phyloP scores from a whole-genome alignment of 371 early-diverging fungal species.

The Funneliformis caledonium region DNA sequence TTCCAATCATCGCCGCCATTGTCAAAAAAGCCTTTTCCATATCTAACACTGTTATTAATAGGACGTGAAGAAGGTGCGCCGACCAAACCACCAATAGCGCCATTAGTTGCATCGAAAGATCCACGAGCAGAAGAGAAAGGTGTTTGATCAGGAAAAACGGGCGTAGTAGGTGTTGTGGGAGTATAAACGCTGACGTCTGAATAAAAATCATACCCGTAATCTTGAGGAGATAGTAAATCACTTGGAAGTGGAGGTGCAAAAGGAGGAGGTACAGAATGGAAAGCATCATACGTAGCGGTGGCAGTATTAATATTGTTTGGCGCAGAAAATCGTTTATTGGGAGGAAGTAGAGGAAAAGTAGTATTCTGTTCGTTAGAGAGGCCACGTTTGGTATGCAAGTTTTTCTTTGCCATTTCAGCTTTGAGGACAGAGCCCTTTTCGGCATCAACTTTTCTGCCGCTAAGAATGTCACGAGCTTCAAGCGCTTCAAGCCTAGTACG shows the following conservation, averaged over 20 bases:
- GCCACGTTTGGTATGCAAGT: slow-evolving; percentile 74
- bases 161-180: slow-evolving; percentile 38
- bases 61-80: slow-evolving; percentile 21
- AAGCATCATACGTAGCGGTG: slow-evolving; percentile 57
- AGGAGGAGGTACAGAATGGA: slow-evolving; percentile 53
- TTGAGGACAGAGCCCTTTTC: slow-evolving; percentile 85
- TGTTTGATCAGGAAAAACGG: slow-evolving; percentile 29
- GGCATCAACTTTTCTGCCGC: slow-evolving; percentile 85
- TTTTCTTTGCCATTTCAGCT: slow-evolving; percentile 97
- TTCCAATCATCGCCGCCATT: slow-evolving; percentile 30
- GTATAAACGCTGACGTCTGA: slow-evolving; percentile 54
- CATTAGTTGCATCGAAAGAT: slow-evolving; percentile 39
- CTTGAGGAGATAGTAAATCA: slow-evolving; percentile 60
- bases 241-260: slow-evolving; percentile 58
- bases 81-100: slow-evolving; percentile 36
- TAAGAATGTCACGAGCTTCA: slow-evolving; percentile 85
- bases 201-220: slow-evolving; percentile 62
- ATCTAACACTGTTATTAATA: slow-evolving; percentile 15
- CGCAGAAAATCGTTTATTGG: slow-evolving; percentile 39
- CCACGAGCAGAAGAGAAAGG: slow-evolving; percentile 30
- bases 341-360: slow-evolving; percentile 45
- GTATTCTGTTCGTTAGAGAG: slow-evolving; percentile 41
- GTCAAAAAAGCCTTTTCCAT: slow-evolving; percentile 25
- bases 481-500: slow-evolving; percentile 83
- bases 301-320: slow-evolving; percentile 45